Evolutionary conservation across 176 grass and related monocot genomes (phyloP), one percentile per base, ranked within the genome.

Genomic region (Microstegium vimineum): DNA sequence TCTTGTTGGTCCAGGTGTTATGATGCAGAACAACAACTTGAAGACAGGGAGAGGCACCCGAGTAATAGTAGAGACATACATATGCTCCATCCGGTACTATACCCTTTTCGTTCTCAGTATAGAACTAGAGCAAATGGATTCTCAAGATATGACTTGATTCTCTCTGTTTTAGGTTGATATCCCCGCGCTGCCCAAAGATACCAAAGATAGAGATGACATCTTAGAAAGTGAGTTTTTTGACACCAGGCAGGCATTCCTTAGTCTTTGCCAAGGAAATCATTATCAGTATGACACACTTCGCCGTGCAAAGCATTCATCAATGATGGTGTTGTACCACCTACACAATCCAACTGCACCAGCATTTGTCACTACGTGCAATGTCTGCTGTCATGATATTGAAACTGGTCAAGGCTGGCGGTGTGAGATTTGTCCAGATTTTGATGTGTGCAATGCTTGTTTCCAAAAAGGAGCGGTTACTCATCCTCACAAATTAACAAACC

Each of bases 221-320:
- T 86, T 99, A 35, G 97, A 99, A 90, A 99, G 97, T 56, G 97
- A 99, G 76, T 99, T 96, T 83, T 96, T 99, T 74, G 97, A 99
- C 78, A 96, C 93, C 9, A 89, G 97, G 36, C 97, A 99, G 86
- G 97, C 97, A 30, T 99, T 99, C 86, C 81, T 99, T 28, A 94
- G 93, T 79, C 93, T 99, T 71, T 99, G 97, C 90, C 97, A 99
- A 88, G 97, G 97, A 75, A 99, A 99, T 71, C 97, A 99, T 85
- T 99, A 99, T 84, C 97, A 99, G 84, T 99, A 99, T 71, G 97
- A 99, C 75, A 99, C 97, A 33, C 87, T 99, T 82, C 97, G 93
- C 40, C 91, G 97, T 22, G 97, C 97, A 62, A 99, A 99, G 85
- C 97, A 99, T 84, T 99, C 97, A 1, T 99, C 97, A 77, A 99